Evolutionary conservation across 2,329 filamentous ascomycete species (phyloP).

Genomic region (Aureobasidium lini): DNA sequence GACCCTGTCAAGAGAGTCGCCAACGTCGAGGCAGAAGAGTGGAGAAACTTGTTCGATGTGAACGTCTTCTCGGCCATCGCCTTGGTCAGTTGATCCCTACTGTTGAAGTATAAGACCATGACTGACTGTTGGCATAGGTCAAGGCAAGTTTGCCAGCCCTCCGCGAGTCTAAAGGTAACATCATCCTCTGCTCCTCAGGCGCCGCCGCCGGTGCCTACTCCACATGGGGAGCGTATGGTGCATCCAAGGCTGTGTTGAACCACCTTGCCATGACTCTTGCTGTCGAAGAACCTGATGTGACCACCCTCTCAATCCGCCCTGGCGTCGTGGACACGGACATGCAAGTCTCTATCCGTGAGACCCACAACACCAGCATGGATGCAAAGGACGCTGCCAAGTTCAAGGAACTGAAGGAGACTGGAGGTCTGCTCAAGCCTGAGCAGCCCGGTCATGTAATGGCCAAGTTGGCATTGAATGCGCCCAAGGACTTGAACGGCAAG

Average conservation of each 20-base stretch:
- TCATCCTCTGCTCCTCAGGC: slow-evolving; percentile 75
- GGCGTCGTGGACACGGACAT: slow-evolving; percentile 85
- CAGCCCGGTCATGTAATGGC: slow-evolving; percentile 83
- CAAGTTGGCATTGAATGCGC: slow-evolving; percentile 59
- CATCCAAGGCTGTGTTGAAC: slow-evolving; percentile 76
- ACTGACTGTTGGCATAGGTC: slow-evolving; percentile 41
- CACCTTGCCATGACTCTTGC: slow-evolving; percentile 67
- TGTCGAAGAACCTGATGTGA: slow-evolving; percentile 69
- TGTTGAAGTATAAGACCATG: neutral
- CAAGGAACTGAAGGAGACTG: slow-evolving; percentile 58
- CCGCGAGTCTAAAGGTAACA: slow-evolving; percentile 59
- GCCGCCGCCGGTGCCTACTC: slow-evolving; percentile 60
- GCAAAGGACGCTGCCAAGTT: slow-evolving; percentile 57
- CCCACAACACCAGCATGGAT: slow-evolving; percentile 56
- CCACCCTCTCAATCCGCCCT: slow-evolving; percentile 64
- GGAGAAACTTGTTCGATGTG: slow-evolving; percentile 68
- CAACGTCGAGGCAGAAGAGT: slow-evolving; percentile 62
- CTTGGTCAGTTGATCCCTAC: slow-evolving; percentile 50
- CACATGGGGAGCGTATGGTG: slow-evolving; percentile 74
- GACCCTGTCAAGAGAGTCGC: slow-evolving; percentile 65
- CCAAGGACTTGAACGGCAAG: slow-evolving; percentile 63
- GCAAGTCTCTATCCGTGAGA: slow-evolving; percentile 74
- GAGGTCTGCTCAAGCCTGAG: slow-evolving; percentile 69
- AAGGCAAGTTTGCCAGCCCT: slow-evolving; percentile 64
- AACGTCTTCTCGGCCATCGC: slow-evolving; percentile 82